These are phyloP conservation scores for Tarenaya hassleriana DNA, from an alignment of 345 rosid species.

Conservation along the genomic window DNA sequence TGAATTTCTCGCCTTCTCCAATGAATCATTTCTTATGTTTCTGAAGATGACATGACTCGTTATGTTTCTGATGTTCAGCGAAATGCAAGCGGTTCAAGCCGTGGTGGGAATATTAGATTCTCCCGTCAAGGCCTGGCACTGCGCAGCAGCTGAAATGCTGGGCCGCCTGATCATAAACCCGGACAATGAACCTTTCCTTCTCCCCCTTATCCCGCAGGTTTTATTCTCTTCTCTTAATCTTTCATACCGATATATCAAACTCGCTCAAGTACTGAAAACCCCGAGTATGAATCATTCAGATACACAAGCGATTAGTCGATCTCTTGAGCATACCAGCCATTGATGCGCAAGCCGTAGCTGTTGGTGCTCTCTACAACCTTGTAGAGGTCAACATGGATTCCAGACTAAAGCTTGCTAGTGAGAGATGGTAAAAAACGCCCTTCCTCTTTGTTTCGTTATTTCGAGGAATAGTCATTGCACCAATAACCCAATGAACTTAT, in stretches of 20 bases:
- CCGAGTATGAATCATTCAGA: conserved; percentile 40
- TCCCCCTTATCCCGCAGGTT: conserved; percentile 84
- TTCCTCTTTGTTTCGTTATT: background rate
- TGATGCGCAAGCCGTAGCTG: conserved; percentile 96
- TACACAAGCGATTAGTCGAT: conserved; percentile 83
- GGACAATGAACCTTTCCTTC: conserved; percentile 91
- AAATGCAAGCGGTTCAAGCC: conserved; percentile 86
- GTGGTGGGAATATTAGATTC: conserved; percentile 80
- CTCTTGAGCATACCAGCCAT: conserved; percentile 65
- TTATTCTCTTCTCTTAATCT: conserved; percentile 2
- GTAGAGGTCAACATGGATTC: conserved; percentile 95
- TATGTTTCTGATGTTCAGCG: conserved; percentile 42
- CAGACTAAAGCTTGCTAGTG: conserved; percentile 91
- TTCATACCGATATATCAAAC: conserved; percentile 11
- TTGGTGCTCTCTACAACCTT: conserved; percentile 94
- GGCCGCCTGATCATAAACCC: conserved; percentile 97
- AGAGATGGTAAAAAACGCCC: conserved; percentile 79
- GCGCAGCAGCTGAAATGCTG: conserved; percentile 88
- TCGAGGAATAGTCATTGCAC: background rate
- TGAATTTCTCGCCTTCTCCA: conserved; percentile 12
- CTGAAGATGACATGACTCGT: conserved; percentile 17
- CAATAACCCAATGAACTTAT: background rate
- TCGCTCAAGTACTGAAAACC: background rate
- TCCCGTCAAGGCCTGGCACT: conserved; percentile 80
- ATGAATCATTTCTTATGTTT: conserved; percentile 12